Conservation (phyloP, 1,139 yeast species). For the Casaregolazyma suthepensis region DNA sequence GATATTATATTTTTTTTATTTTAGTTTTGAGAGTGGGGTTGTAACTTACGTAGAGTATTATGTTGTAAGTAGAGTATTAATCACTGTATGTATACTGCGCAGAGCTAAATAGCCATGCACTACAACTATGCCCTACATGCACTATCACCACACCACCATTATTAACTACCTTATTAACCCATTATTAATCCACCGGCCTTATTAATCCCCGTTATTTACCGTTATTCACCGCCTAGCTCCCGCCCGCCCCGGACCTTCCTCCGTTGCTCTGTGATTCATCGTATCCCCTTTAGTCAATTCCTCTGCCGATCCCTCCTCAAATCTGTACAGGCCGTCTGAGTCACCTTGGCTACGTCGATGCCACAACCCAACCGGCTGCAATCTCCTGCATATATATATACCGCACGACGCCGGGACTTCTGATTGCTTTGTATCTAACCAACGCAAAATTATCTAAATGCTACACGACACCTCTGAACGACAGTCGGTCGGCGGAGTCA, state of each 20-base stretch:
- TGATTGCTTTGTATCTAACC: background rate
- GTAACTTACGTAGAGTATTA: too few relatives aligned
- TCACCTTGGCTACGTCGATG: background rate
- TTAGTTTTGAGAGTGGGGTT: too few relatives aligned
- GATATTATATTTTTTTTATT: too few relatives aligned
- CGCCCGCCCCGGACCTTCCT: background rate
- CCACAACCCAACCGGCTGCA: background rate
- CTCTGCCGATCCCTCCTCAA: background rate
- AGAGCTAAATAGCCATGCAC: too few relatives aligned
- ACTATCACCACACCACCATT: too few relatives aligned
- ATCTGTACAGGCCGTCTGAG: background rate
- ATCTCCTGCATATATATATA: background rate
- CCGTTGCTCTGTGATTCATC: background rate
- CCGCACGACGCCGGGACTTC: background rate
- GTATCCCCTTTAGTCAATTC: background rate
- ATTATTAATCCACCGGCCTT: too few relatives aligned
- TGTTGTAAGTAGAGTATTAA: too few relatives aligned
- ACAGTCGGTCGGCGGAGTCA: slow-evolving; percentile 28
- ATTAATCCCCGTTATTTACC: too few relatives aligned
- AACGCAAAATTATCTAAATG: background rate
- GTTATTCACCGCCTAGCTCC: background rate
- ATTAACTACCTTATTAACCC: too few relatives aligned
- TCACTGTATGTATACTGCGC: too few relatives aligned
- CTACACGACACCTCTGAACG: background rate
- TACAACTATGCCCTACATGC: too few relatives aligned